These are phyloP conservation scores for Zoysia matrella DNA, from an alignment of 202 grass and related monocot genomes.

Conservation along the genomic window DNA sequence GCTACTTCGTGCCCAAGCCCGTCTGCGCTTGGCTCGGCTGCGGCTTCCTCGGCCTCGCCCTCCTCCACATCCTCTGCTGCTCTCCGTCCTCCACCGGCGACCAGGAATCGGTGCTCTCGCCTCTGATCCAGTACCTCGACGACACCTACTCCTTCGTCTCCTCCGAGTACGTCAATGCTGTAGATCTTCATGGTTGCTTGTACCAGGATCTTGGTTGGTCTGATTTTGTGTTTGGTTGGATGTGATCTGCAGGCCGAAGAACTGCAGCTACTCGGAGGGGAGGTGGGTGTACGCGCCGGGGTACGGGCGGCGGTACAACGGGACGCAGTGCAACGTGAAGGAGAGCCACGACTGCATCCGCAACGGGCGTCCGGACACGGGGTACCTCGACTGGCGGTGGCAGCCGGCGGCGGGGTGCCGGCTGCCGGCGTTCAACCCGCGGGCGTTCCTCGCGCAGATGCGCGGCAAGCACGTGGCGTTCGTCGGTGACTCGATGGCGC, in stretches of 20 bases:
- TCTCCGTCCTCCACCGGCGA: background rate
- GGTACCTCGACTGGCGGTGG: constrained; percentile 12
- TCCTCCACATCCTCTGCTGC: constrained; percentile 54
- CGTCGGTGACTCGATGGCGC: constrained; percentile 65
- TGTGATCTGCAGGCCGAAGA: background rate
- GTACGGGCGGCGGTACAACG: constrained; percentile 52
- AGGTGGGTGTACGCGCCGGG: constrained; percentile 41
- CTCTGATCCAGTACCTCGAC: constrained; percentile 34
- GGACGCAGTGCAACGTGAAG: constrained; percentile 44
- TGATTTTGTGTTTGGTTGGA: too few species aligned
- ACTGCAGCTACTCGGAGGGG: constrained; percentile 53
- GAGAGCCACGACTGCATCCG: constrained; percentile 50
- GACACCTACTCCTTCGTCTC: constrained; percentile 34
- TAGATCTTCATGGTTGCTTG: background rate
- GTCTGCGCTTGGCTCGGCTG: constrained; percentile 16
- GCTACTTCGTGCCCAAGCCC: constrained; percentile 18
- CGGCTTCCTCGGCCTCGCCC: constrained; percentile 30
- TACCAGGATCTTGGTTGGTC: too few species aligned
- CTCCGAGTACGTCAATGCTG: background rate
- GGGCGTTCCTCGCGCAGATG: constrained; percentile 39
- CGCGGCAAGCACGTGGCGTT: constrained; percentile 51
- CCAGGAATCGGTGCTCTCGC: background rate
- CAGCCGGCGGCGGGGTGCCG: constrained; percentile 48
- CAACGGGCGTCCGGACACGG: constrained; percentile 55
- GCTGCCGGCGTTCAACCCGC: constrained; percentile 43